A percentile compares a stretch with the other conserved stretches of the same genome.
phyloP scores from a whole-genome alignment of 306 rosid genomes.

The Albizia julibrissin region DNA sequence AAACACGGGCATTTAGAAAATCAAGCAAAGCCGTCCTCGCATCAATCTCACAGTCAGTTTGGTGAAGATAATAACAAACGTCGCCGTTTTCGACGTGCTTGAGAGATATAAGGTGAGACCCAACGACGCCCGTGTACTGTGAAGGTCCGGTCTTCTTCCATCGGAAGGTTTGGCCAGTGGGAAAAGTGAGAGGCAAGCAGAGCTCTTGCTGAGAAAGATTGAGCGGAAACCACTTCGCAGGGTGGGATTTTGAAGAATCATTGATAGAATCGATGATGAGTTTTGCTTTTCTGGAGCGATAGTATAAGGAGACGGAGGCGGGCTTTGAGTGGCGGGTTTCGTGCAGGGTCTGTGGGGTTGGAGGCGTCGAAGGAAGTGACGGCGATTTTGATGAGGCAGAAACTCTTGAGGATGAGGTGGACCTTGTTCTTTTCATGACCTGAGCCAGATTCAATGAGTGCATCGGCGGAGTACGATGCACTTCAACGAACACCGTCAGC shows the following conservation, averaged over 20 bases:
- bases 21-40: slow-evolving; percentile 56
- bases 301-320: slow-evolving; percentile 11
- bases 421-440: slow-evolving; percentile 53
- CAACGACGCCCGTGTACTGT: slow-evolving; percentile 79
- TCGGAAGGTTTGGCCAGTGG: slow-evolving; percentile 97
- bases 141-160: slow-evolving; percentile 76
- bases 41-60: slow-evolving; percentile 32
- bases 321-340: slow-evolving; percentile 27
- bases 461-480: slow-evolving; percentile 26
- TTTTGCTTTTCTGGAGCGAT: slow-evolving; percentile 37
- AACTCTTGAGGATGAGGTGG: slow-evolving; percentile 30
- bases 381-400: slow-evolving; percentile 33
- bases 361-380: slow-evolving; percentile 46
- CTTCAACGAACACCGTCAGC: background rate
- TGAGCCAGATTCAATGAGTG: slow-evolving; percentile 18
- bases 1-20: slow-evolving; percentile 69
- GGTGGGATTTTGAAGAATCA: background rate
- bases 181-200: slow-evolving; percentile 85
- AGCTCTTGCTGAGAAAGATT: slow-evolving; percentile 63
- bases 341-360: slow-evolving; percentile 47
- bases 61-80: slow-evolving; percentile 68
- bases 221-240: slow-evolving; percentile 57
- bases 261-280: slow-evolving; percentile 25
- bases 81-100: slow-evolving; percentile 66
- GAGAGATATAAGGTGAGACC: slow-evolving; percentile 76